A percentile compares a stretch with the other conserved stretches of the same genome.
Conservation (phyloP, 2,329 filamentous ascomycete species). For the Curvularia spicifera region DNA sequence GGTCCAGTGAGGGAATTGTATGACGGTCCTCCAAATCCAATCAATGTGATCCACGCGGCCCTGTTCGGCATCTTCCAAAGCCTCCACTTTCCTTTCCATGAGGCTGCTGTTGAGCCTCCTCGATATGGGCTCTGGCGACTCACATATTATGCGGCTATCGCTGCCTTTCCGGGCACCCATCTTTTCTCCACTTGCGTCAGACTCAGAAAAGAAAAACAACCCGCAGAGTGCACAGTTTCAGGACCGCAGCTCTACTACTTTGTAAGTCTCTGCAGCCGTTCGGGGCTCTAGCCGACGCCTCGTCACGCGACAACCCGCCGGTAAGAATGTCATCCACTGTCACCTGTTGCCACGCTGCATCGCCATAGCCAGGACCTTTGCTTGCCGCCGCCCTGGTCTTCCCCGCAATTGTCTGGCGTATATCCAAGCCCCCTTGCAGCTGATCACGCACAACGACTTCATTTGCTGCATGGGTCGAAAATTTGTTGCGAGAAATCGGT, state of each 20-base stretch:
- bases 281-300: slow-evolving; percentile 17
- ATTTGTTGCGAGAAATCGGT: slow-evolving; percentile 28
- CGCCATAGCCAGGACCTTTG: slow-evolving; percentile 15
- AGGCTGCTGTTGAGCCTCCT: slow-evolving; percentile 33
- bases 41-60: slow-evolving; percentile 8
- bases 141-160: background rate
- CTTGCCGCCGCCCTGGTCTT: slow-evolving; percentile 34
- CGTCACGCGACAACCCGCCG: slow-evolving; percentile 34
- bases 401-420: slow-evolving; percentile 48
- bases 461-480: slow-evolving; percentile 43
- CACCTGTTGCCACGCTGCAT: slow-evolving; percentile 33
- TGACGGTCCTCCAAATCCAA: slow-evolving; percentile 32
- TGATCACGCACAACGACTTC: slow-evolving; percentile 50
- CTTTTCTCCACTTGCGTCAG: slow-evolving; percentile 15
- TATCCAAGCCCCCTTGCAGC: slow-evolving; percentile 47
- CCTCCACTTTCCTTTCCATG: slow-evolving; percentile 9
- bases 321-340: slow-evolving; percentile 32
- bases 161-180: slow-evolving; percentile 25
- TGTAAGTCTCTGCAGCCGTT: slow-evolving; percentile 17
- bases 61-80: slow-evolving; percentile 14
- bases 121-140: slow-evolving; percentile 12
- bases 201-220: slow-evolving; percentile 20
- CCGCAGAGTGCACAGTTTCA: slow-evolving; percentile 18
- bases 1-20: slow-evolving; percentile 44
- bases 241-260: slow-evolving; percentile 20